Percentiles rank a stretch among this genome's conserved stretches.
Evolutionary conservation across 257 asterid species (phyloP).

Genomic region (Gentiana macrophylla): DNA sequence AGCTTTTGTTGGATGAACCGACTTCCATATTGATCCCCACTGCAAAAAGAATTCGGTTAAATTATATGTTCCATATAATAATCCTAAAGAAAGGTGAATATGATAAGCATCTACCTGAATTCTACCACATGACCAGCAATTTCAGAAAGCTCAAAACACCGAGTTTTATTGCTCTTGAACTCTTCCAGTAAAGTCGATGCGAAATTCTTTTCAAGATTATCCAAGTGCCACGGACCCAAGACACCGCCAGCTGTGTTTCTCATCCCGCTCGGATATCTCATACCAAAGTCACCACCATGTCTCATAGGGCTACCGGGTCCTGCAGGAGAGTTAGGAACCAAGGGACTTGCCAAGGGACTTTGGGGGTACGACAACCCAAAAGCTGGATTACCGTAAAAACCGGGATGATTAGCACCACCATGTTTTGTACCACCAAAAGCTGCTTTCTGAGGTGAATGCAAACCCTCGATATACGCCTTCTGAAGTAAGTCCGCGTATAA

Average conservation of each 20-base stretch:
- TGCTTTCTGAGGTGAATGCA: conserved; percentile 65
- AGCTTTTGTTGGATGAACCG: conserved; percentile 95
- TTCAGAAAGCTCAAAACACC: conserved; percentile 78
- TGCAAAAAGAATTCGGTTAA: conserved; percentile 13
- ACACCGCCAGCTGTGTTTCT: conserved; percentile 60
- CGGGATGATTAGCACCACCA: conserved; percentile 40
- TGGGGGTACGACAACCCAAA: conserved; percentile 77
- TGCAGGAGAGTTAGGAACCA: conserved; percentile 45
- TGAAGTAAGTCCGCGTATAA: conserved; percentile 72
- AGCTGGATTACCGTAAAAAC: conserved; percentile 59
- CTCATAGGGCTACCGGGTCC: conserved; percentile 85
- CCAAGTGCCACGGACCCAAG: conserved; percentile 81
- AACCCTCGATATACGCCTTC: conserved; percentile 62
- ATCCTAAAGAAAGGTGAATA: no score
- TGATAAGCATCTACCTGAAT: conserved; percentile 48
- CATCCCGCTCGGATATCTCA: conserved; percentile 58
- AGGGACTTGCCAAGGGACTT: conserved; percentile 56
- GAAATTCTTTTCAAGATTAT: conserved; percentile 52
- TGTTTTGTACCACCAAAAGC: conserved; percentile 49
- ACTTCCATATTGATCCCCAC: conserved; percentile 96
- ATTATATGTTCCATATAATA: no score
- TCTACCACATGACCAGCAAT: conserved; percentile 93
- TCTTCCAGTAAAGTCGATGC: conserved; percentile 78
- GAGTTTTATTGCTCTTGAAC: conserved; percentile 87
- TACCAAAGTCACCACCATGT: conserved; percentile 43